Evolutionary conservation across 257 asterid species (phyloP).

Genomic region (Gentiana straminea): DNA sequence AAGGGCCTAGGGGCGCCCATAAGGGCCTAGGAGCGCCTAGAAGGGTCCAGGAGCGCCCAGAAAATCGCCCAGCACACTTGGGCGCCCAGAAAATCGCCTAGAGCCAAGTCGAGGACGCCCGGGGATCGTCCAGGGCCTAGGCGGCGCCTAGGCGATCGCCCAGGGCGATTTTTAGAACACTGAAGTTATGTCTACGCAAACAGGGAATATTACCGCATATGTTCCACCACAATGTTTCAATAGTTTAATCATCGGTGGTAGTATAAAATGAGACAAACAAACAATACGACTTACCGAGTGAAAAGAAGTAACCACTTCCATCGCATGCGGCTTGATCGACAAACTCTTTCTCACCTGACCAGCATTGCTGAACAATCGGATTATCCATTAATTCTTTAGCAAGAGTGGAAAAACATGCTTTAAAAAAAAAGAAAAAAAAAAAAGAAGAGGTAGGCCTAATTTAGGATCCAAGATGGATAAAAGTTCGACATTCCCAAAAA

Average conservation of each 20-base stretch:
- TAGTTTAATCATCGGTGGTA: neutral
- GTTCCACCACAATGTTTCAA: no score
- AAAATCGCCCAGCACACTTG: no score
- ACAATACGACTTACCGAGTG: constrained; percentile 48
- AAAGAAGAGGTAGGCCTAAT: neutral
- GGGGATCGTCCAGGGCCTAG: no score
- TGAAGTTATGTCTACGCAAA: no score
- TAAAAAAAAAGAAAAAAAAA: neutral
- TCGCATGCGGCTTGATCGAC: constrained; percentile 69
- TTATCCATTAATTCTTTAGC: neutral
- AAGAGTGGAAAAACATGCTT: neutral
- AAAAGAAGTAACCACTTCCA: constrained; percentile 69
- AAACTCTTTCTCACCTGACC: constrained; percentile 88
- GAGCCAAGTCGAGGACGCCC: no score
- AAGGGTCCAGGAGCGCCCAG: no score
- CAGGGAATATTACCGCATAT: no score
- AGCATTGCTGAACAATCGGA: constrained; percentile 46
- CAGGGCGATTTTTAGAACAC: no score
- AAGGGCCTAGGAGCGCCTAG: no score
- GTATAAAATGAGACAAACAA: neutral
- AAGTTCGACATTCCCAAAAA: neutral
- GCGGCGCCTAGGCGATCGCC: no score
- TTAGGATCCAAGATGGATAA: neutral
- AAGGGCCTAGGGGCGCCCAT: no score
- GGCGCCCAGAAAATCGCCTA: no score